These are phyloP conservation scores for Gloeophyllum trabeum DNA, from an alignment of 768 basidiomycete species.

Conservation along the genomic window DNA sequence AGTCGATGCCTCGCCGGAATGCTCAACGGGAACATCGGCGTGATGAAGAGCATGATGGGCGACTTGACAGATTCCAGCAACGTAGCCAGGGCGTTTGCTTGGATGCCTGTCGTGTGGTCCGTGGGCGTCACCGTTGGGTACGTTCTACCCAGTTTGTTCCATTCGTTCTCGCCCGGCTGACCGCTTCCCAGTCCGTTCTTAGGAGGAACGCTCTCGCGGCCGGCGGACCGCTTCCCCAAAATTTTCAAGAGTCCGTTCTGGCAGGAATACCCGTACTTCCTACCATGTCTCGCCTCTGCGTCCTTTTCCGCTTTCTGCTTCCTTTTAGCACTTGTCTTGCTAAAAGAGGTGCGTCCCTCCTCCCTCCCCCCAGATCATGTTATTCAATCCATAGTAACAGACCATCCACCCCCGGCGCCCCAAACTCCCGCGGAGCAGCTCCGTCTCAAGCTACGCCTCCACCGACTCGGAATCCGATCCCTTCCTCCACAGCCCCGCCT, in stretches of 20 bases:
- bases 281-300: constrained; percentile 21
- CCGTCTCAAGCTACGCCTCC: too few species aligned
- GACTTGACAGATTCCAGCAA: constrained; percentile 26
- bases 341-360: constrained; percentile 24
- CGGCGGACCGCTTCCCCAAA: constrained; percentile 19
- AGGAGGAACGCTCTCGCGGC: constrained; percentile 21
- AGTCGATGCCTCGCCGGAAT: constrained; percentile 21
- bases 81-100: constrained; percentile 20
- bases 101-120: constrained; percentile 20
- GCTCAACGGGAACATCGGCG: constrained; percentile 26
- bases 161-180: background rate
- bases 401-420: too few species aligned
- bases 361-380: too few species aligned
- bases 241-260: constrained; percentile 19
- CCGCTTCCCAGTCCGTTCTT: constrained; percentile 16
- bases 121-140: constrained; percentile 18
- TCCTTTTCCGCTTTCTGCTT: constrained; percentile 16
- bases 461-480: background rate
- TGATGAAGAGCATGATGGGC: constrained; percentile 13
- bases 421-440: too few species aligned
- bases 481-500: background rate
- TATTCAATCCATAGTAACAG: too few species aligned
- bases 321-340: constrained; percentile 13
- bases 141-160: constrained; percentile 1
- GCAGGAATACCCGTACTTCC: constrained; percentile 23